A percentile compares a stretch with the other conserved stretches of the same genome.
phyloP scores from a whole-genome alignment of 2,329 filamentous ascomycete genomes.

The Arthrobotrys pseudoclavata region DNA sequence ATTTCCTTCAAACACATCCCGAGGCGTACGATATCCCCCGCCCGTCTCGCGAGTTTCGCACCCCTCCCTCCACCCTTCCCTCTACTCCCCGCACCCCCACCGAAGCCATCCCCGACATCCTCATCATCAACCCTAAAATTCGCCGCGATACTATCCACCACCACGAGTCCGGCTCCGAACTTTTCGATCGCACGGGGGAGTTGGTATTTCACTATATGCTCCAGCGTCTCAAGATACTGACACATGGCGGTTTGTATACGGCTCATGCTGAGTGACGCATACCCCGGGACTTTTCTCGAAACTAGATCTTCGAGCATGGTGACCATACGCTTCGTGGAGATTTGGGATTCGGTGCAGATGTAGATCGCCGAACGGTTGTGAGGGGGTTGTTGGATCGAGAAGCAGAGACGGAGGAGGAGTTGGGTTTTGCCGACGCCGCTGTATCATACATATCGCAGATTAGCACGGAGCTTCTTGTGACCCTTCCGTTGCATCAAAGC shows the following conservation, averaged over 20 bases:
- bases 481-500: too few species aligned
- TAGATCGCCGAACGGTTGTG: conserved; percentile 79
- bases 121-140: conserved; percentile 94
- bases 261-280: conserved; percentile 75
- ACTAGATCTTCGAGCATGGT: conserved; percentile 76
- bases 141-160: conserved; percentile 92
- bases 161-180: conserved; percentile 82
- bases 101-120: conserved; percentile 64
- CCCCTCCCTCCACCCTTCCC: conserved; percentile 61
- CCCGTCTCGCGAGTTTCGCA: conserved; percentile 80
- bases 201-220: conserved; percentile 93
- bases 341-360: conserved; percentile 89
- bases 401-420: conserved; percentile 84
- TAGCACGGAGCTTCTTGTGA: too few species aligned
- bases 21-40: conserved; percentile 80
- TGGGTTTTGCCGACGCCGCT: conserved; percentile 95
- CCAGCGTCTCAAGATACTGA: conserved; percentile 91
- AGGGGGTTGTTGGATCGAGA: conserved; percentile 83
- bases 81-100: background rate
- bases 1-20: conserved; percentile 81
- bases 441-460: conserved; percentile 55
- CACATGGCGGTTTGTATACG: conserved; percentile 84
- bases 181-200: conserved; percentile 85
- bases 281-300: conserved; percentile 70
- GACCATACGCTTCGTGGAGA: conserved; percentile 83